A percentile compares a stretch with the other conserved stretches of the same genome.
Conservation (phyloP, 2,329 filamentous ascomycete species). For the Arthrinium puccinioides region DNA sequence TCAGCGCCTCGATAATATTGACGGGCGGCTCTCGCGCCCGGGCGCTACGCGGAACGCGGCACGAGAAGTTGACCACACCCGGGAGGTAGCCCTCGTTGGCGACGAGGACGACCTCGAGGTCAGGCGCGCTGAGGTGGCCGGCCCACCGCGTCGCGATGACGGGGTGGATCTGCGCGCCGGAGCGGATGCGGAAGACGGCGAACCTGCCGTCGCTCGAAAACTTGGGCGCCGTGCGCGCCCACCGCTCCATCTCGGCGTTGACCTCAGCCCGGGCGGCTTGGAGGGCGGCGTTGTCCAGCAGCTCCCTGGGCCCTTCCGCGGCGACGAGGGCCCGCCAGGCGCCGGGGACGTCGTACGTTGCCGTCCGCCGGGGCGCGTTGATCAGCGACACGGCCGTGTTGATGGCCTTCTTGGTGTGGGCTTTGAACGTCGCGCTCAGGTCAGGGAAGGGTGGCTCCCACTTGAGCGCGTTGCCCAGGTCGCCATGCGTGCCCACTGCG, state of each 20-base stretch:
- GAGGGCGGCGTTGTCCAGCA: constrained; percentile 41
- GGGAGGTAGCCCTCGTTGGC: constrained; percentile 60
- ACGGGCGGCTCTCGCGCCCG: constrained; percentile 45
- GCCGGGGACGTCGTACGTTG: constrained; percentile 49
- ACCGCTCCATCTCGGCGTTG: constrained; percentile 52
- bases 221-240: constrained; percentile 54
- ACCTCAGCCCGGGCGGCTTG: constrained; percentile 50
- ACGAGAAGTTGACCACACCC: constrained; percentile 60
- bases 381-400: constrained; percentile 57
- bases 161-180: constrained; percentile 55
- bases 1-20: constrained; percentile 54
- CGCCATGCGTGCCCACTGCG: constrained; percentile 58
- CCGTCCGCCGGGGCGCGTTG: constrained; percentile 58
- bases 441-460: constrained; percentile 62
- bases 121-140: constrained; percentile 48
- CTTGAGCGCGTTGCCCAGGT: constrained; percentile 57
- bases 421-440: constrained; percentile 53
- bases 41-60: constrained; percentile 52
- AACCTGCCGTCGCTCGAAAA: constrained; percentile 57
- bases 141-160: constrained; percentile 63
- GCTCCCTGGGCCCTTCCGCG: constrained; percentile 40
- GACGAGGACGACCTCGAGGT: constrained; percentile 56
- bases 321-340: constrained; percentile 53
- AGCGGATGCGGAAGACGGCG: constrained; percentile 55
- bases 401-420: constrained; percentile 52